Percentiles rank a stretch among this genome's conserved stretches.
Evolutionary conservation across 83 land plant genomes (phyloP).

Genomic region (Picea mariana): DNA sequence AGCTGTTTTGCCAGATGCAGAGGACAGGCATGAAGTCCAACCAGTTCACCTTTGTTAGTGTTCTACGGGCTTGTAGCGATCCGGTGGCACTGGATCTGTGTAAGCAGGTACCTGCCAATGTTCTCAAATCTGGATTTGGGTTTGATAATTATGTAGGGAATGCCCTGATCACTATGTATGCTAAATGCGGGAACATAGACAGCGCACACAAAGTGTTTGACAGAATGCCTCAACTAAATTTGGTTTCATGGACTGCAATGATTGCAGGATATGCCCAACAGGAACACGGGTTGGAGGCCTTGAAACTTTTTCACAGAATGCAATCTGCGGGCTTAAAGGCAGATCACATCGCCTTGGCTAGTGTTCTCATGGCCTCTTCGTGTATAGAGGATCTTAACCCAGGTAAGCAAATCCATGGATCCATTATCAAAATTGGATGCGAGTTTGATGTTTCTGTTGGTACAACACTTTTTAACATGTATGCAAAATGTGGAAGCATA

Average conservation of each 20-base stretch:
- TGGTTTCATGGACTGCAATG: constrained; percentile 68
- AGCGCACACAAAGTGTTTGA: constrained; percentile 31
- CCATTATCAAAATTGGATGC: constrained; percentile 47
- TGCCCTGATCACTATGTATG: constrained; percentile 44
- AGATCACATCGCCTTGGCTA: constrained; percentile 52
- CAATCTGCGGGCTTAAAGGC: constrained; percentile 31
- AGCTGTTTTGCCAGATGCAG: constrained; percentile 1
- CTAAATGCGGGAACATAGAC: constrained; percentile 26
- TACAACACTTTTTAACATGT: constrained; percentile 63
- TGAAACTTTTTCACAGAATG: constrained; percentile 41
- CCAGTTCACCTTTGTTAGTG: no score
- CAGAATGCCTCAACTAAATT: constrained; percentile 37
- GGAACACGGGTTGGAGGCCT: constrained; percentile 45
- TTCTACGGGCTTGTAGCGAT: no score
- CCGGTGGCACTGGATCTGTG: no score
- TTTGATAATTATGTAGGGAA: constrained; percentile 30
- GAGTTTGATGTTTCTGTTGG: constrained; percentile 55
- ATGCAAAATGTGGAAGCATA: constrained; percentile 49
- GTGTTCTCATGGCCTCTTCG: constrained; percentile 60
- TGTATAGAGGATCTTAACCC: constrained; percentile 24
- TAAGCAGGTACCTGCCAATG: no score
- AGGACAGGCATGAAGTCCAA: background rate
- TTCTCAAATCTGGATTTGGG: constrained; percentile 36
- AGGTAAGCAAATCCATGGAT: constrained; percentile 52
- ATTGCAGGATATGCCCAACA: constrained; percentile 54